phyloP scores from a whole-genome alignment of 2,329 filamentous ascomycete genomes.

The Gnomoniopsis smithogilvyi region DNA sequence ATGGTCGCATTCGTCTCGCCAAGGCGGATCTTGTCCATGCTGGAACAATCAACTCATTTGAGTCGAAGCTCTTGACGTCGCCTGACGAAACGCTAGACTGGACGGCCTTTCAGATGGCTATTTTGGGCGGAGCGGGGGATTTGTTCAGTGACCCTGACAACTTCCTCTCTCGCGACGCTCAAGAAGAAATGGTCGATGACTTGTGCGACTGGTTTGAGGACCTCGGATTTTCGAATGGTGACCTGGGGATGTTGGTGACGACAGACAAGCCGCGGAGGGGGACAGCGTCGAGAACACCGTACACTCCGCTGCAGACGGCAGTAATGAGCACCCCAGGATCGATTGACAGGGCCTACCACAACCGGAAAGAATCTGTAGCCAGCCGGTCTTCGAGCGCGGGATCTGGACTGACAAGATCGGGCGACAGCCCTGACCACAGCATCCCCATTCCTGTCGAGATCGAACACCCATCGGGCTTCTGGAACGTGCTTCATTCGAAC shows the following conservation, averaged over 20 bases:
- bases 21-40: slow-evolving; percentile 36
- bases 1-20: slow-evolving; percentile 53
- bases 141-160: slow-evolving; percentile 42
- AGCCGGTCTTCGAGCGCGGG: slow-evolving; percentile 4
- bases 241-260: slow-evolving; percentile 31
- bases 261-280: not conserved
- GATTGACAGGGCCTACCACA: not conserved
- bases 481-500: slow-evolving; percentile 24
- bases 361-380: slow-evolving; percentile 12
- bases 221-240: slow-evolving; percentile 43
- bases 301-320: not conserved
- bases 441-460: slow-evolving; percentile 35
- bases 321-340: slow-evolving; percentile 10
- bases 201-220: slow-evolving; percentile 49
- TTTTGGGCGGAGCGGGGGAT: slow-evolving; percentile 54
- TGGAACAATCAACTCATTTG: slow-evolving; percentile 20
- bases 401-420: slow-evolving; percentile 3
- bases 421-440: slow-evolving; percentile 24
- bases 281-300: not conserved
- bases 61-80: slow-evolving; percentile 29
- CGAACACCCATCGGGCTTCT: slow-evolving; percentile 32
- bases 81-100: slow-evolving; percentile 56
- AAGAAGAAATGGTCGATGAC: slow-evolving; percentile 34
- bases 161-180: slow-evolving; percentile 29
- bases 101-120: slow-evolving; percentile 65